phyloP scores from a whole-genome alignment of 1,284 basidiomycete genomes.

The Rhodotorula glutinis region DNA sequence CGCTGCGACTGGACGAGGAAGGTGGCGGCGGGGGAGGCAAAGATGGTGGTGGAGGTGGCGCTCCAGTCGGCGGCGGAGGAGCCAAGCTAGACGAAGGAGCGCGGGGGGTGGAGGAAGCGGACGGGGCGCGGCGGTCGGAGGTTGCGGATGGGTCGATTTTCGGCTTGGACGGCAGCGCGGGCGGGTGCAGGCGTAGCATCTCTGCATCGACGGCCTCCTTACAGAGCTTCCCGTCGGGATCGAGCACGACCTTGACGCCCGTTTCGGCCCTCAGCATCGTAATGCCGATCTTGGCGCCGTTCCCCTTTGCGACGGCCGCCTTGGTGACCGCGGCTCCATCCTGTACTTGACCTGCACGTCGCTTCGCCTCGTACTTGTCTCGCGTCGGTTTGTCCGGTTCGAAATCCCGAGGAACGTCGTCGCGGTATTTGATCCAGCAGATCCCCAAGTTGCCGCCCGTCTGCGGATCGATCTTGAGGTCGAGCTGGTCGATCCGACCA shows the following conservation, averaged over 20 bases:
- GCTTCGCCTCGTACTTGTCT: slow-evolving; percentile 28
- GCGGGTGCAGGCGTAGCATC: slow-evolving; percentile 54
- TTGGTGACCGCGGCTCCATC: slow-evolving; percentile 47
- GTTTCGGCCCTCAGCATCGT: slow-evolving; percentile 45
- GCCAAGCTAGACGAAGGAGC: slow-evolving; percentile 6
- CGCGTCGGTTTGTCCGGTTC: slow-evolving; percentile 22
- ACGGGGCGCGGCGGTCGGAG: neutral
- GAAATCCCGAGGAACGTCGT: slow-evolving; percentile 44
- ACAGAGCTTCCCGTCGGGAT: slow-evolving; percentile 50
- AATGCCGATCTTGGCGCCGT: slow-evolving; percentile 50
- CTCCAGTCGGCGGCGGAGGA: slow-evolving; percentile 7
- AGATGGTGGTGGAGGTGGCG: slow-evolving; percentile 22
- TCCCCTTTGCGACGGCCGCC: slow-evolving; percentile 47
- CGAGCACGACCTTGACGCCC: slow-evolving; percentile 48
- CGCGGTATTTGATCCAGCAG: slow-evolving; percentile 66
- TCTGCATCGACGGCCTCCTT: slow-evolving; percentile 52
- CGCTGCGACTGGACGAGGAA: neutral
- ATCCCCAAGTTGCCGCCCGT: slow-evolving; percentile 82
- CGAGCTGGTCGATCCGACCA: slow-evolving; percentile 67
- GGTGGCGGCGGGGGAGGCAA: slow-evolving; percentile 13
- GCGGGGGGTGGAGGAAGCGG: neutral
- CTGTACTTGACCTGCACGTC: slow-evolving; percentile 43
- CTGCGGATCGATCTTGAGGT: slow-evolving; percentile 73
- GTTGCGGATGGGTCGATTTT: neutral
- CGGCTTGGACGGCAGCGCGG: slow-evolving; percentile 1